phyloP scores from a whole-genome alignment of 2,329 filamentous ascomycete species.

The Zymoseptoria brevis region DNA sequence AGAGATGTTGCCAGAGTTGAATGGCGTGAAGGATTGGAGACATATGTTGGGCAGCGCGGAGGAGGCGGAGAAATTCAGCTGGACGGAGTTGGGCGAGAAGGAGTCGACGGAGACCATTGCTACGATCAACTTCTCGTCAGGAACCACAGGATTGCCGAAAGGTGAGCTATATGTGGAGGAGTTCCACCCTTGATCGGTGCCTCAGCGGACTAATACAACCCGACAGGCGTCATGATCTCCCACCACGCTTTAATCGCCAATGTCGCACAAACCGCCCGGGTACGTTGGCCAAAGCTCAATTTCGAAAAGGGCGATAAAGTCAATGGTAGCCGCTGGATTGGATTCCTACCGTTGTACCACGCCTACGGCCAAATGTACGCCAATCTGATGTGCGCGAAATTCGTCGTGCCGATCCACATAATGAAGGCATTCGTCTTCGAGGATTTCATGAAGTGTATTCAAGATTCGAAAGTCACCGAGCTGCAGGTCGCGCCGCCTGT shows the following conservation, averaged over 20 bases:
- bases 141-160: conserved; percentile 73
- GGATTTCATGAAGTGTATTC: conserved; percentile 33
- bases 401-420: conserved; percentile 39
- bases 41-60: conserved; percentile 26
- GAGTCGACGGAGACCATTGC: conserved; percentile 41
- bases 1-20: conserved; percentile 33
- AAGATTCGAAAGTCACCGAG: conserved; percentile 32
- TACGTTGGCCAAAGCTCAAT: conserved; percentile 21
- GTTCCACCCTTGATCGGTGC: conserved; percentile 28
- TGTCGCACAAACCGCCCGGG: conserved; percentile 39
- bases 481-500: conserved; percentile 37
- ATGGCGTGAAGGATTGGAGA: conserved; percentile 29
- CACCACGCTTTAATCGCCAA: conserved; percentile 26
- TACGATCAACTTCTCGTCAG: conserved; percentile 77
- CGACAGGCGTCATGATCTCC: conserved; percentile 31
- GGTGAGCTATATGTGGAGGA: conserved; percentile 43
- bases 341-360: conserved; percentile 37
- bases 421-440: conserved; percentile 37
- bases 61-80: conserved; percentile 38
- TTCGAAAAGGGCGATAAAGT: conserved; percentile 23
- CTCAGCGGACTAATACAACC: conserved; percentile 23
- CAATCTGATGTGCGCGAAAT: conserved; percentile 36
- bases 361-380: conserved; percentile 42
- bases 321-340: conserved; percentile 41
- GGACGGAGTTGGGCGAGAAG: conserved; percentile 45